Base-by-base conservation (phyloP, 2,329 filamentous ascomycete species). In the Cercospora beticola region DNA sequence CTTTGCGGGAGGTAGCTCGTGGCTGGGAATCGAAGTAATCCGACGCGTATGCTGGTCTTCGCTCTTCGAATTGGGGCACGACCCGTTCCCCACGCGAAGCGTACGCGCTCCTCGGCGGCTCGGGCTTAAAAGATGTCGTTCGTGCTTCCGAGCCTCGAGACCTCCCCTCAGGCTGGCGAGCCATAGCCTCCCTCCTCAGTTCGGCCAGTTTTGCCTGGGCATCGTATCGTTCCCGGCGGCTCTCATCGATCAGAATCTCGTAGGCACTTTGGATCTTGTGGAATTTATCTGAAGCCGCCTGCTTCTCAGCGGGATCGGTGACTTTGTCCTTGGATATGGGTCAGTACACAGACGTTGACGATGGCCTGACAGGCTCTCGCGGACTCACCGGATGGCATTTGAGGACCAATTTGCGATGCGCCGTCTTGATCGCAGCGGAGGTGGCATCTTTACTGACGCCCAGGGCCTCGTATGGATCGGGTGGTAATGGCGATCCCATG, bases 241-340 rank as follows among this genome's bases (percentile, higher is more conserved):
- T 84, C 30, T 94, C 91, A 77, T 97, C 90, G 76, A 88, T 92
- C 69, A 99, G 87, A 31, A 95, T 85, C 81, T 98, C 95, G 81
- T 97, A 99, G 62, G 95, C 94, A 75, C 94, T 88, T 79, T 97
- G 94, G 36, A 98, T 92, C 78, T 89, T 89, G 81, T 97, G 93
- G 77, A 98, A 99, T 80, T 97, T 90, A 74, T 93, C 90, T 74
- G 92, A 89, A 79, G 94, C 96, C 74, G 88, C 83, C 68, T 88
- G 88, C 81, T 95, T 96, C 75, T 91, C 83, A 16, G 88, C 84
- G 64, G 90, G 88, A 76, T 97, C 88, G 73, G 93, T 90, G 30
- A 71, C 66, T 82, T 74, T 86, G 94, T 84, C 83, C 62, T 64
- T 21, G 30, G 8, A 28, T 16, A 7, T 57, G n/a, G n/a, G 49